These are phyloP conservation scores for Venturia pyrina DNA, from an alignment of 2,329 filamentous ascomycete genomes.

Conservation along the genomic window DNA sequence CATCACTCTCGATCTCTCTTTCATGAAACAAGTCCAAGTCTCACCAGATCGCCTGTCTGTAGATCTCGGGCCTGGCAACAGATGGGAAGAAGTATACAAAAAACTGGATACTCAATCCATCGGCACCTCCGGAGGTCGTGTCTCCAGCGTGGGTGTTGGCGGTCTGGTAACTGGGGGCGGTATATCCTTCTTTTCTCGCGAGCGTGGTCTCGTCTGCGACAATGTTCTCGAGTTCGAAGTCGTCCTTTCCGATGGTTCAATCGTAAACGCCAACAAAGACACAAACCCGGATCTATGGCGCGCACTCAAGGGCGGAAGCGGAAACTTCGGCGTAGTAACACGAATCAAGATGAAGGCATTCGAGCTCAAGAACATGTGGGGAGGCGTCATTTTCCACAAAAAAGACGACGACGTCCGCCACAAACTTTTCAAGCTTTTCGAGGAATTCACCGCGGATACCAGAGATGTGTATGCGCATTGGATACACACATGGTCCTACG, in stretches of 20 bases:
- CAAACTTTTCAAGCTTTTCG: constrained; percentile 5
- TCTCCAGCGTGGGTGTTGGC: constrained; percentile 10
- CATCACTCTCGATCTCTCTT: constrained; percentile 12
- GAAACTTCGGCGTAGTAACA: constrained; percentile 30
- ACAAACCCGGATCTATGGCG: constrained; percentile 22
- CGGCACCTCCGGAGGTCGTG: constrained; percentile 7
- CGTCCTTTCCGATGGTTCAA: constrained; percentile 26
- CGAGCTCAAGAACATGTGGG: background rate
- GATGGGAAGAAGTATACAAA: constrained; percentile 13
- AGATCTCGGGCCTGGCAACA: constrained; percentile 6
- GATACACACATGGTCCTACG: constrained; percentile 9
- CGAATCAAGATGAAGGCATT: constrained; percentile 15
- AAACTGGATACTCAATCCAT: constrained; percentile 8
- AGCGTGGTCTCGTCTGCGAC: constrained; percentile 10
- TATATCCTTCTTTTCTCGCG: constrained; percentile 12
- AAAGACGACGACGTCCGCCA: background rate
- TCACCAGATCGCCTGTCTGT: background rate
- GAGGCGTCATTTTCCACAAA: constrained; percentile 3
- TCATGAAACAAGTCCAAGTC: constrained; percentile 7
- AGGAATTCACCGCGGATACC: constrained; percentile 7
- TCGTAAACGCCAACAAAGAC: constrained; percentile 22
- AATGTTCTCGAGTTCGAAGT: constrained; percentile 15
- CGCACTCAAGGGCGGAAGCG: constrained; percentile 26
- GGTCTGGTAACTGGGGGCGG: constrained; percentile 12
- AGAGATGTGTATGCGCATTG: constrained; percentile 5